Conservation (phyloP, 225 moss, liverwort and hornwort species). For the Polytrichum commune region DNA sequence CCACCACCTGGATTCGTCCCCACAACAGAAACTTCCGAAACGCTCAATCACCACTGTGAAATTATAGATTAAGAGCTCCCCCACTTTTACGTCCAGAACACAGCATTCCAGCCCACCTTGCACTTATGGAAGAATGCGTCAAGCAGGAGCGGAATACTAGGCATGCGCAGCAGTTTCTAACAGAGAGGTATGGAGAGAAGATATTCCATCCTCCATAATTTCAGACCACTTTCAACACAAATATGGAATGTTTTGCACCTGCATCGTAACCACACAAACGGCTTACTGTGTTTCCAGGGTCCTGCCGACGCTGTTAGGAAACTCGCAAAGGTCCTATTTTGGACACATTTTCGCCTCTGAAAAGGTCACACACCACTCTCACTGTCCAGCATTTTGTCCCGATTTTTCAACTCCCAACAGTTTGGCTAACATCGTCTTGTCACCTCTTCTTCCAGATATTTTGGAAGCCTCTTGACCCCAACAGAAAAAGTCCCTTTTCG, state of each 20-base stretch:
- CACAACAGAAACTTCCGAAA: too few species aligned
- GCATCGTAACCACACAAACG: constrained; percentile 17
- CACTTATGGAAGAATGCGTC: too few species aligned
- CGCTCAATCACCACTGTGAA: too few species aligned
- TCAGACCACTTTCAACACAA: not conserved
- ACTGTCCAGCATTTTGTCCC: constrained; percentile 9
- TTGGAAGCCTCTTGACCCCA: constrained; percentile 13
- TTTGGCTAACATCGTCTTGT: constrained; percentile 1
- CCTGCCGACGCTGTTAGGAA: constrained; percentile 13
- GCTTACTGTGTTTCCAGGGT: constrained; percentile 25
- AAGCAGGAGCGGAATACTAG: not conserved
- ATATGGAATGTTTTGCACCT: constrained; percentile 29
- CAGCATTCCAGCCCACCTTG: not conserved
- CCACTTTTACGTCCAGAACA: not conserved
- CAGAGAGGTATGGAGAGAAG: not conserved
- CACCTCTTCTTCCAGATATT: constrained; percentile 11
- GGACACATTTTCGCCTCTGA: constrained; percentile 14
- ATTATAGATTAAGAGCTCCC: constrained; percentile 20
- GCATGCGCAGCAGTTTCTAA: not conserved
- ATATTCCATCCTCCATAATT: not conserved
- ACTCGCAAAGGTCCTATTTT: constrained; percentile 17
- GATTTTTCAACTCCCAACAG: constrained; percentile 18
- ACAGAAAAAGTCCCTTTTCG: constrained; percentile 14
- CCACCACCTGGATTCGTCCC: too few species aligned
- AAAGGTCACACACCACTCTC: constrained; percentile 21